Conservation (phyloP, 2,329 filamentous ascomycete species). For the Fusarium verticillioides region DNA sequence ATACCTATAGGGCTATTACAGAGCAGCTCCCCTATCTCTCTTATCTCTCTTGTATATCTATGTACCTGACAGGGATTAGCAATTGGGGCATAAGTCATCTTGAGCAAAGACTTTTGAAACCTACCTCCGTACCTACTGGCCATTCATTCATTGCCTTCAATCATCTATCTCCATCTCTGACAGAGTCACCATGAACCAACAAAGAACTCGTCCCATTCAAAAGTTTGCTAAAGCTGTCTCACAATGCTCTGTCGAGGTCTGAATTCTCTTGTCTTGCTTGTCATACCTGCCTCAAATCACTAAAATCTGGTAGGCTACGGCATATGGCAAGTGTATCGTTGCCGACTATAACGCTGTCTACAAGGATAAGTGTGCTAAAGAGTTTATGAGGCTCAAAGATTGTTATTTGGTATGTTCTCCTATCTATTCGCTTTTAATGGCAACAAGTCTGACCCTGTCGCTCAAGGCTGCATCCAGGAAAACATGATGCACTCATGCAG, state of each 20-base stretch:
- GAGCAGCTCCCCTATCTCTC: no score
- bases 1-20: no score
- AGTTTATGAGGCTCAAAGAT: constrained; percentile 87
- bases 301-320: constrained; percentile 69
- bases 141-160: neutral
- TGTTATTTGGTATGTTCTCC: constrained; percentile 78
- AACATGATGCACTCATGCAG: constrained; percentile 29
- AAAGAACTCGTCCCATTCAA: constrained; percentile 60
- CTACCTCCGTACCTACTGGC: neutral
- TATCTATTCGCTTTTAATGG: neutral
- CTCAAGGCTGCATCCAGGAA: constrained; percentile 45
- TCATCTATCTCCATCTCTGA: neutral
- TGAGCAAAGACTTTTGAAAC: no score
- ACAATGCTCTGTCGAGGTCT: constrained; percentile 66
- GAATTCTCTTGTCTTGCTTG: constrained; percentile 14
- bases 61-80: no score
- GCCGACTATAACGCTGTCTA: constrained; percentile 89
- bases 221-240: constrained; percentile 65
- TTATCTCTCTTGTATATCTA: no score
- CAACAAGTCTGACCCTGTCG: constrained; percentile 1
- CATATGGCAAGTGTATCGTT: constrained; percentile 92
- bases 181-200: constrained; percentile 38
- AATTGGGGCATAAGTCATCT: no score
- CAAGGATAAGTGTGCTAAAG: constrained; percentile 88
- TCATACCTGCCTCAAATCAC: neutral